Evolutionary conservation across 1,139 yeast genomes (phyloP).

Genomic region (Geotrichum phurueaensis): DNA sequence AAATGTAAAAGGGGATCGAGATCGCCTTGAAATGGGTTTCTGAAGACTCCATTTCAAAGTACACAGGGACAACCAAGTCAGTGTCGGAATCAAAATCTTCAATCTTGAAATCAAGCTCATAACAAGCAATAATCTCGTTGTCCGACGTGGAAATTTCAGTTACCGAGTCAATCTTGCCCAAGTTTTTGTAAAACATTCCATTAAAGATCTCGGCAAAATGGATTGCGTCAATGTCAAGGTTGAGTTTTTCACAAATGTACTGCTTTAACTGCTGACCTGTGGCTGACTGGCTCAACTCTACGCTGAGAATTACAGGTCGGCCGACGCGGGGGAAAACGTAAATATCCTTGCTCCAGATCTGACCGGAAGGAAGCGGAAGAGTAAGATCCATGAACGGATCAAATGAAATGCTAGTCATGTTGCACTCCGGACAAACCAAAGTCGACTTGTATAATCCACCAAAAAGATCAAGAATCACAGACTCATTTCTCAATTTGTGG

Average conservation of each 20-base stretch:
- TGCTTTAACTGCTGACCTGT: conserved; percentile 58
- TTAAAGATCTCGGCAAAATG: conserved; percentile 69
- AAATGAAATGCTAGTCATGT: conserved; percentile 77
- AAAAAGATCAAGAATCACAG: conserved; percentile 77
- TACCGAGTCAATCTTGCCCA: conserved; percentile 57
- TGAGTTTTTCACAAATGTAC: conserved; percentile 45
- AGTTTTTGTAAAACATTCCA: conserved; percentile 61
- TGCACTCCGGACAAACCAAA: conserved; percentile 78
- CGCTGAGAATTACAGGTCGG: conserved; percentile 48
- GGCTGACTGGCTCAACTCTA: conserved; percentile 63
- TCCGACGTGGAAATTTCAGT: conserved; percentile 58
- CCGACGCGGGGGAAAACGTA: conserved; percentile 56
- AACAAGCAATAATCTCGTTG: conserved; percentile 46
- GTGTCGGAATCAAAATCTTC: conserved; percentile 23
- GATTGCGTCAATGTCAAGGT: conserved; percentile 35
- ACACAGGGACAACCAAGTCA: conserved; percentile 63
- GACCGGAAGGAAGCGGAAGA: conserved; percentile 75
- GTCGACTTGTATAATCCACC: conserved; percentile 90
- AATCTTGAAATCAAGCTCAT: conserved; percentile 18
- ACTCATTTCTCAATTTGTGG: conserved; percentile 76
- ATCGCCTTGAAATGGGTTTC: not conserved
- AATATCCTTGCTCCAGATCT: conserved; percentile 66
- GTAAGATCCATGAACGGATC: conserved; percentile 93
- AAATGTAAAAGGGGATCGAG: conserved; percentile 61
- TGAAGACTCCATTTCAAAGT: conserved; percentile 41